Evolutionary conservation across 2,329 filamentous ascomycete genomes (phyloP).

Genomic region (Alternaria solani): DNA sequence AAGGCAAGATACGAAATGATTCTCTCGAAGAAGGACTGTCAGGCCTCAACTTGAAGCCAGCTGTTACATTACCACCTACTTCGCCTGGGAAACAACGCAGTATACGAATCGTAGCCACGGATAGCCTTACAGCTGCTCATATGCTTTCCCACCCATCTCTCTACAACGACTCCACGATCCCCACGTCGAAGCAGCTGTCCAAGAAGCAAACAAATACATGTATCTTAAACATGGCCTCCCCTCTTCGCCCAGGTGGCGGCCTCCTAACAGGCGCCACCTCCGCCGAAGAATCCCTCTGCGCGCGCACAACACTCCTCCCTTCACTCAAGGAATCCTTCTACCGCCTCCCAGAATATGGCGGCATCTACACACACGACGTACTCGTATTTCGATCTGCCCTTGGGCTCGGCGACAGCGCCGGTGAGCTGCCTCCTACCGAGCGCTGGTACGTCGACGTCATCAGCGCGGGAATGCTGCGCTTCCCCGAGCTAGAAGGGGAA

Average conservation of each 20-base stretch:
- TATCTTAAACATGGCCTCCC: conserved; percentile 71
- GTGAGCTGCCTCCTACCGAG: conserved; percentile 56
- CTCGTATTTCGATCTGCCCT: conserved; percentile 62
- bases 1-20: conserved; percentile 16
- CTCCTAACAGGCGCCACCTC: conserved; percentile 66
- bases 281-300: conserved; percentile 70
- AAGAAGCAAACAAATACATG: conserved; percentile 55
- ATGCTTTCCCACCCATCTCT: conserved; percentile 37
- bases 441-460: conserved; percentile 68
- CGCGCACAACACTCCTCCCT: conserved; percentile 66
- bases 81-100: conserved; percentile 6
- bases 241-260: conserved; percentile 67
- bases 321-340: conserved; percentile 67
- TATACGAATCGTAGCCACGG: conserved; percentile 59
- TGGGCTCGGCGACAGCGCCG: conserved; percentile 42
- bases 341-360: conserved; percentile 65
- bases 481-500: conserved; percentile 60
- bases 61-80: background rate
- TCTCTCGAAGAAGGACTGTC: conserved; percentile 23
- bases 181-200: background rate
- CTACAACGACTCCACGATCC: background rate
- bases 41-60: conserved; percentile 7
- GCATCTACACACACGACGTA: conserved; percentile 65
- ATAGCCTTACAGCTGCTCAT: conserved; percentile 64
- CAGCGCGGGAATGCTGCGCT: conserved; percentile 65